These are phyloP conservation scores for Colletotrichum nymphaeae DNA, from an alignment of 2,329 filamentous ascomycete species.

Conservation along the genomic window DNA sequence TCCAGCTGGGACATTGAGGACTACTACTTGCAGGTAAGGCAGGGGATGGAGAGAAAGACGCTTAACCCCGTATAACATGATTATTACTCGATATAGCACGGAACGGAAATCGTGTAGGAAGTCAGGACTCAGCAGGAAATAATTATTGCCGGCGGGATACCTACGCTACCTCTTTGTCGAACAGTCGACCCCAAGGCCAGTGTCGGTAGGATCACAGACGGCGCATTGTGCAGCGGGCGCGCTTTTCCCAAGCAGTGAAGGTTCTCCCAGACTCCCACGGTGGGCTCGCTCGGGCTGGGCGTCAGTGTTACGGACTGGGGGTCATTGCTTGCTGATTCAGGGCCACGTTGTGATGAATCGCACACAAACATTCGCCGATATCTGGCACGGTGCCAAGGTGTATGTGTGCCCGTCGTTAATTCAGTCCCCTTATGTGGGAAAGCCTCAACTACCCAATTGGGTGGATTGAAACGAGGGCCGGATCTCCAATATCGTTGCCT, in stretches of 20 bases:
- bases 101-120: too few species aligned
- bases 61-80: too few species aligned
- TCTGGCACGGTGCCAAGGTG: not conserved
- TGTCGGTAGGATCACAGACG: not conserved
- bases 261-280: slow-evolving; percentile 38
- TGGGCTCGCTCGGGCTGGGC: not conserved
- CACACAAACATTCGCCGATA: not conserved
- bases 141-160: not conserved
- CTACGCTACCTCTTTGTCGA: not conserved
- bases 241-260: not conserved
- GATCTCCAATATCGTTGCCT: not conserved
- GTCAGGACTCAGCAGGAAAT: not conserved
- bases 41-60: not conserved
- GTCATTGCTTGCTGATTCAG: not conserved
- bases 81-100: too few species aligned
- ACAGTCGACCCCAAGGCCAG: not conserved
- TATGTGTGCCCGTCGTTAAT: not conserved
- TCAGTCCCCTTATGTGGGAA: too few species aligned
- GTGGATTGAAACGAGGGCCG: too few species aligned
- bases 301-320: not conserved
- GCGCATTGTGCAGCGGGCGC: slow-evolving; percentile 5
- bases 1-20: not conserved
- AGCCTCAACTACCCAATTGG: too few species aligned
- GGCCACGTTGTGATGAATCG: not conserved
- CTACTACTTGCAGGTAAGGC: not conserved